phyloP scores from a whole-genome alignment of 768 basidiomycete species.

The Tylopilus sp. region DNA sequence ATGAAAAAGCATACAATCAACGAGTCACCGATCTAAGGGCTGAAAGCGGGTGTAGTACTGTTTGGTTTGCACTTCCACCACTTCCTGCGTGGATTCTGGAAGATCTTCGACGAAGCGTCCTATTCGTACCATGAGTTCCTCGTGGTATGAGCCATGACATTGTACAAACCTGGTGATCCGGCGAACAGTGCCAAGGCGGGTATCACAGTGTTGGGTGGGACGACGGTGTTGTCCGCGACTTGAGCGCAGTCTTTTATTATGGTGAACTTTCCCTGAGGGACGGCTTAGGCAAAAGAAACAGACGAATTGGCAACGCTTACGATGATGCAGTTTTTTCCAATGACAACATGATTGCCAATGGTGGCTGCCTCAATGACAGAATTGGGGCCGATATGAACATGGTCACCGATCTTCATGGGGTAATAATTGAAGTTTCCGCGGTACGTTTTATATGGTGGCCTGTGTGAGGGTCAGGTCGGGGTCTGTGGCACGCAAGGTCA shows the following conservation, averaged over 20 bases:
- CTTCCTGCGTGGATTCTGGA: slow-evolving; percentile 92
- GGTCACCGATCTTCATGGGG: slow-evolving; percentile 95
- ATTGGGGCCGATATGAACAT: slow-evolving; percentile 90
- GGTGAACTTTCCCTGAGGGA: slow-evolving; percentile 84
- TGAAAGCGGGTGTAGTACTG: slow-evolving; percentile 83
- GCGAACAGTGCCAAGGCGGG: slow-evolving; percentile 82
- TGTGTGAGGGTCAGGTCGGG: slow-evolving; percentile 21
- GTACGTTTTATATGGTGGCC: slow-evolving; percentile 88
- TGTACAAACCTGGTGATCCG: slow-evolving; percentile 78
- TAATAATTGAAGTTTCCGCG: slow-evolving; percentile 94
- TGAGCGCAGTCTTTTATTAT: slow-evolving; percentile 95
- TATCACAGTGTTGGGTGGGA: slow-evolving; percentile 90
- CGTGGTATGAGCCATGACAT: not conserved
- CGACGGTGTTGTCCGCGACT: slow-evolving; percentile 83
- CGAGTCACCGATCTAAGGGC: slow-evolving; percentile 41
- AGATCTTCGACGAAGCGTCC: slow-evolving; percentile 81
- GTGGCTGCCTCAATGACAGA: slow-evolving; percentile 91
- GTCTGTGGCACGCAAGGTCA: not conserved
- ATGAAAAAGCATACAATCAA: not conserved
- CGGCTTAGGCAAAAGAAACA: slow-evolving; percentile 3
- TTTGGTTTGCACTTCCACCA: slow-evolving; percentile 83
- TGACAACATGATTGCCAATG: slow-evolving; percentile 91
- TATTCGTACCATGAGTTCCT: slow-evolving; percentile 29
- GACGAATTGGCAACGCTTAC: slow-evolving; percentile 42
- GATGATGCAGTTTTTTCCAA: slow-evolving; percentile 94